Base-by-base conservation (phyloP, 495 filamentous ascomycete genomes). In the Aspergillus baeticus region DNA sequence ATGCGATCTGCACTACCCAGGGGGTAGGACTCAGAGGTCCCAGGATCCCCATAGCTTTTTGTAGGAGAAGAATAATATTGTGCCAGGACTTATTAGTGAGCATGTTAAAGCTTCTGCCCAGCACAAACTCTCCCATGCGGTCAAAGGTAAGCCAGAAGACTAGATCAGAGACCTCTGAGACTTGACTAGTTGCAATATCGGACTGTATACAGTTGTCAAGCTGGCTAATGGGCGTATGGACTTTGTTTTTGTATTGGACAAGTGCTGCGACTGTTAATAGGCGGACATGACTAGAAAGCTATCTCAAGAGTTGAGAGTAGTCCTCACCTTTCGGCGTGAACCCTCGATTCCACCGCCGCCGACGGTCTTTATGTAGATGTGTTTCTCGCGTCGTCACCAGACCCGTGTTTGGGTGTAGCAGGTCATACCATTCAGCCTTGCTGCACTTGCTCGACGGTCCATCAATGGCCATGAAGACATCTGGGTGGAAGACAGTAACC, bases 341-440 rank as follows among this genome's bases (percentile, higher is more conserved):
- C 0, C 63, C 69, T 14, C 49, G 59, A 23, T 74, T 68, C 75
- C 74, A 78, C 1, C 62, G 59, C 33, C 62, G 69, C 11, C 72
- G 69, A 5, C 74, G 62, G 1, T 21, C 31, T 15, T 51, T 63
- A 54, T 78, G 74, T 0, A 59, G 29, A 0, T 59, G 38, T 3
- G 58, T 49, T 39, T 68, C 60, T 0, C 77, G 70, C 17, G 68
- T 65, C 37, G 74, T 77, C 23, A 72, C 63, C 4, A 77, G 61
- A 14, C 73, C 70, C 15, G 53, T 60, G n/a, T 63, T 61, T 0
- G 77, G 77, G 42, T 67, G 60, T 0, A 75, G 54, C 2, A 77
- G 58, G 15, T 78, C 76, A 51, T 81, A 80, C 75, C 76, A 80
- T 1, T 67, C 64, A 3, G 74, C 65, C 47, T 76, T 77, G 29